Percentiles rank a stretch among this genome's conserved stretches.
phyloP scores from a whole-genome alignment of 2,329 filamentous ascomycete genomes.

The Elsinoe australis region DNA sequence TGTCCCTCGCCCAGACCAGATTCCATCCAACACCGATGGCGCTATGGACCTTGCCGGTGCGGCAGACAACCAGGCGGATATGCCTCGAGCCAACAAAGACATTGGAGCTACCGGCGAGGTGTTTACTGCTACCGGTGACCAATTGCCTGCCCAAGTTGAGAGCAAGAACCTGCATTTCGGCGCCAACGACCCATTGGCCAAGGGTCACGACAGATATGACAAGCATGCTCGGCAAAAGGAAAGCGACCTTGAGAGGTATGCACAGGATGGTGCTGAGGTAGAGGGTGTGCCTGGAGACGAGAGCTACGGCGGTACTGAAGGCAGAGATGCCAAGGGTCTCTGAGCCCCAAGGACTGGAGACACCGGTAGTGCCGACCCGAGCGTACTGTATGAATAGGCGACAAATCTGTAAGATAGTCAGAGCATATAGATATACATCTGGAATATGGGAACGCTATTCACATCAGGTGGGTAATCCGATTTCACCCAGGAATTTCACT shows the following conservation, averaged over 20 bases:
- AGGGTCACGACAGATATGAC: constrained; percentile 33
- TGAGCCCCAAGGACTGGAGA: neutral
- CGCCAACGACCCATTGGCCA: constrained; percentile 31
- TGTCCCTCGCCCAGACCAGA: constrained; percentile 42
- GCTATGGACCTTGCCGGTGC: constrained; percentile 34
- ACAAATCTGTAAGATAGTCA: too few relatives aligned
- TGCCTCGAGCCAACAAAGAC: constrained; percentile 34
- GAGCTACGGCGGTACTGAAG: constrained; percentile 21
- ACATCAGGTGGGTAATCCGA: too few relatives aligned
- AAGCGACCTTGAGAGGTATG: constrained; percentile 34
- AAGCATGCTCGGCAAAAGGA: constrained; percentile 35
- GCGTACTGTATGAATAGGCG: neutral
- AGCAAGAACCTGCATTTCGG: constrained; percentile 34
- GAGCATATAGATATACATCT: too few relatives aligned
- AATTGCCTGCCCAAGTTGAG: constrained; percentile 31
- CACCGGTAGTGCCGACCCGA: too few relatives aligned
- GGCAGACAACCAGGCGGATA: constrained; percentile 40
- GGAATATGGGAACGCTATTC: too few relatives aligned
- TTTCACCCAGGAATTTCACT: too few relatives aligned
- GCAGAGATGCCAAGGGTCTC: constrained; percentile 4
- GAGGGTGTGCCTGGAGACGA: constrained; percentile 29
- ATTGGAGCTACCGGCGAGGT: constrained; percentile 31
- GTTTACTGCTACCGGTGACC: constrained; percentile 31
- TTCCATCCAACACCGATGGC: constrained; percentile 32
- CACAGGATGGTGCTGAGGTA: constrained; percentile 32